These are phyloP conservation scores for Papiliotrema nemorosa DNA, from an alignment of 1,284 basidiomycete genomes.

Conservation along the genomic window DNA sequence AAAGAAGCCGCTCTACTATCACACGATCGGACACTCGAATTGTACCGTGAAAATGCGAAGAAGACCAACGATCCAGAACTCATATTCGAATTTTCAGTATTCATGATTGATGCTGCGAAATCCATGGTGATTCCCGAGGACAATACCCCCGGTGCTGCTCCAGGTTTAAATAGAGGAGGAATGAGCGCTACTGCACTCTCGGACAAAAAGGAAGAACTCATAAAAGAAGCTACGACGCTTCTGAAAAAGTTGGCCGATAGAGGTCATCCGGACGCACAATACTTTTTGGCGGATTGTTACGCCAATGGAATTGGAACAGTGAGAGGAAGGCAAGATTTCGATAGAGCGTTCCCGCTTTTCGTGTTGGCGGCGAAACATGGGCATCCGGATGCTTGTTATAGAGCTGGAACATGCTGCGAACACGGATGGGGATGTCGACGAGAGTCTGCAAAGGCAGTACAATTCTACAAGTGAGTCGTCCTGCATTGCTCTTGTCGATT, in stretches of 20 bases:
- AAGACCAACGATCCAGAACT: constrained; percentile 97
- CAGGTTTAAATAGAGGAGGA: constrained; percentile 1
- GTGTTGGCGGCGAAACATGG: constrained; percentile 95
- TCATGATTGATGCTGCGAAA: constrained; percentile 96
- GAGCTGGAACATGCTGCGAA: constrained; percentile 96
- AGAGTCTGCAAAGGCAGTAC: constrained; percentile 85
- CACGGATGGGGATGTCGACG: constrained; percentile 97
- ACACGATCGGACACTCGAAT: constrained; percentile 90
- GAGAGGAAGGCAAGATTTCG: constrained; percentile 89
- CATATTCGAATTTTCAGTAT: constrained; percentile 97
- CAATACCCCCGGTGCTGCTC: not conserved
- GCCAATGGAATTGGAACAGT: constrained; percentile 92
- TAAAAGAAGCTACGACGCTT: constrained; percentile 78
- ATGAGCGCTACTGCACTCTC: constrained; percentile 59
- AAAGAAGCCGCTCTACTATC: constrained; percentile 87
- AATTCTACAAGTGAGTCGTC: constrained; percentile 67
- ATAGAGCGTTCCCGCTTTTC: constrained; percentile 93
- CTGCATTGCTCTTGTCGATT: not conserved
- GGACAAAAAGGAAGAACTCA: constrained; percentile 82
- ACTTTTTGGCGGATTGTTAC: constrained; percentile 96
- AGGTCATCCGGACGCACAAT: constrained; percentile 90
- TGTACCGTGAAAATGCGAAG: constrained; percentile 95
- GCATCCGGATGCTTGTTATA: constrained; percentile 94
- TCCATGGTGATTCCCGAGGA: constrained; percentile 53
- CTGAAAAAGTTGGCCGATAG: constrained; percentile 89